Base-by-base conservation (phyloP, 179 eudicot species). In the Heliamphora pulchella region DNA sequence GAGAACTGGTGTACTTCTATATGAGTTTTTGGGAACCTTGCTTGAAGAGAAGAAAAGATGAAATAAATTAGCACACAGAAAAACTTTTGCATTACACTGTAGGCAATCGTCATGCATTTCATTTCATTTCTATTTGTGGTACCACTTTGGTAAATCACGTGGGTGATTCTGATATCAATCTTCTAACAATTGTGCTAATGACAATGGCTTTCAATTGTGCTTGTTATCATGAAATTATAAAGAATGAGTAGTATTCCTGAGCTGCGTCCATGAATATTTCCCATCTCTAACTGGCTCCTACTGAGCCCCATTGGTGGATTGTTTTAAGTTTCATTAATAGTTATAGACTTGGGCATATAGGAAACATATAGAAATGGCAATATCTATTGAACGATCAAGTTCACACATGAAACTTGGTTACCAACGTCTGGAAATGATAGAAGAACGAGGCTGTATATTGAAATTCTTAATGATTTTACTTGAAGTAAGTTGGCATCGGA, bases 211-310 rank as follows among this genome's bases (percentile, higher is more conserved):
- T 61, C 43, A 63, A 63, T 43, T 63, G 22, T 20, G 20, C 68
- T 5, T 63, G 41, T 63, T 63, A 63, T 63, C 3, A 58, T 58
- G 11, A 9, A 59, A 46, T 43, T 59, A 5, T 13, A 55, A 15
- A 75, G 9, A 18, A 64, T n/a, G 11, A 48, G 47, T 55, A 53
- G 54, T 54, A 74, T 74, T 74, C 47, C n/a, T 5, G n/a, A 74
- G 64, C 77, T 74, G 64, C 63, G 31, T 11, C 44, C n/a, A n/a
- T 74, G 39, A 20, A 20, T 47, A 31, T 4, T 4, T 22, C 0
- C 55, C 13, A 54, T 14, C 55, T 6, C n/a, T 47, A 20, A 14
- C 22, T 55, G 46, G 31, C 31, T 31, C 31, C 31, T 31, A 31
- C 43, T 61, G 47, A n/a, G 41, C 64, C 2, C 64, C 8, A 59